These are phyloP conservation scores for Thielaviopsis ethacetica DNA, from an alignment of 2,329 filamentous ascomycete genomes.

Conservation along the genomic window DNA sequence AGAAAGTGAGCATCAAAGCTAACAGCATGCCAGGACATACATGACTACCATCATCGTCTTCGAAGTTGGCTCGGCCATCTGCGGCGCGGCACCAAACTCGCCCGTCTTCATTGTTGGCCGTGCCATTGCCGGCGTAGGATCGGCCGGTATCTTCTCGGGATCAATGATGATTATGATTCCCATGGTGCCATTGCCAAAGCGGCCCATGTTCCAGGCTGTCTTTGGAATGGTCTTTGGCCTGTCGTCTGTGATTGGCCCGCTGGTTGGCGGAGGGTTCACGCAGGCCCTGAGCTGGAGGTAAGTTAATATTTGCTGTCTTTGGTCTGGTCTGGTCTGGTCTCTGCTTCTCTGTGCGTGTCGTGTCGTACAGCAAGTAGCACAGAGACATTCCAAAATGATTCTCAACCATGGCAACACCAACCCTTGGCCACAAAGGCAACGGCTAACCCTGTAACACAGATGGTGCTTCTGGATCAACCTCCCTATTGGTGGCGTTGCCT, in stretches of 20 bases:
- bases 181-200: slow-evolving; percentile 41
- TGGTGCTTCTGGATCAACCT: slow-evolving; percentile 47
- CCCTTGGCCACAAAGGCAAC: background rate
- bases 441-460: slow-evolving; percentile 12
- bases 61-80: slow-evolving; percentile 37
- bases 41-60: slow-evolving; percentile 32
- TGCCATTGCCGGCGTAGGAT: slow-evolving; percentile 38
- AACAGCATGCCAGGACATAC: slow-evolving; percentile 20
- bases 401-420: background rate
- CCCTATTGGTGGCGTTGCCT: slow-evolving; percentile 34
- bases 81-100: slow-evolving; percentile 37
- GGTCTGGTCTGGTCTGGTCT: background rate
- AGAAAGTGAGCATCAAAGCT: background rate
- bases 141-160: slow-evolving; percentile 41
- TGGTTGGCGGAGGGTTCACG: slow-evolving; percentile 38
- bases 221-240: slow-evolving; percentile 41
- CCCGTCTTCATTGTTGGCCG: slow-evolving; percentile 38
- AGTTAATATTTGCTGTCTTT: background rate
- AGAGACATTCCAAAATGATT: background rate
- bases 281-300: slow-evolving; percentile 30
- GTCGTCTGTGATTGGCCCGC: slow-evolving; percentile 34
- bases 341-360: background rate
- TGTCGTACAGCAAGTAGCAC: background rate
- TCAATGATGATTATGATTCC: slow-evolving; percentile 39
- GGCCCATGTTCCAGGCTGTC: slow-evolving; percentile 40